phyloP scores from a whole-genome alignment of 2,329 filamentous ascomycete genomes.

The Aspergillus eucalypticola region DNA sequence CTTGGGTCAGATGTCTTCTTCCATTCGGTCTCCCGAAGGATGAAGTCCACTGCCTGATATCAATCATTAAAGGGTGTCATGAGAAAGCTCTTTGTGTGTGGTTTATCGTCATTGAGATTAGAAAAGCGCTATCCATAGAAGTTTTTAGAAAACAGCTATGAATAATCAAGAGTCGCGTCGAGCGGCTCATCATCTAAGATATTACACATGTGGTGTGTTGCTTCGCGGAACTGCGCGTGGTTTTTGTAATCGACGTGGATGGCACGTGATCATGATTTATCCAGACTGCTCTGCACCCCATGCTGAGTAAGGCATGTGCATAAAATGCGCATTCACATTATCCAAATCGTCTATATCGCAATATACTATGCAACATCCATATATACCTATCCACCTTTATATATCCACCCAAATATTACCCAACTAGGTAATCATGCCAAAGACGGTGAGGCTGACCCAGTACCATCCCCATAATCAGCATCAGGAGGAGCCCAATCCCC shows the following conservation, averaged over 20 bases:
- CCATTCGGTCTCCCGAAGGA: constrained; percentile 37
- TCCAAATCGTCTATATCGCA: neutral
- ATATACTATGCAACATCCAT: neutral
- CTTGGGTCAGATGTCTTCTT: constrained; percentile 35
- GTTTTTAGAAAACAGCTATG: too few relatives aligned
- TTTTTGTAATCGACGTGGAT: neutral
- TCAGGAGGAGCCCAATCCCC: constrained; percentile 21
- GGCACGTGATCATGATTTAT: neutral
- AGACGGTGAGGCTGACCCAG: too few relatives aligned
- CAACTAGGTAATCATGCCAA: too few relatives aligned
- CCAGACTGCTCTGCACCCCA: too few relatives aligned
- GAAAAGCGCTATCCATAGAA: neutral
- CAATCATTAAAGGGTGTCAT: constrained; percentile 32
- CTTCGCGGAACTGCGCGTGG: neutral
- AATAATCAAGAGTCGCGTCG: neutral
- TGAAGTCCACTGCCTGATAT: constrained; percentile 35
- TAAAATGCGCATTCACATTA: neutral
- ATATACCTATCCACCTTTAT: too few relatives aligned
- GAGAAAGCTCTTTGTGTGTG: constrained; percentile 40
- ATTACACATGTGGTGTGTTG: neutral
- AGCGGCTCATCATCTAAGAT: too few relatives aligned
- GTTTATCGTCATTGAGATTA: constrained; percentile 45
- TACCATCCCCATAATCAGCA: too few relatives aligned
- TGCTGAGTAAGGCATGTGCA: too few relatives aligned
- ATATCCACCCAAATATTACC: too few relatives aligned